Conservation (phyloP, 164 flowering plant genomes). For the Stephania yunnanensis region DNA sequence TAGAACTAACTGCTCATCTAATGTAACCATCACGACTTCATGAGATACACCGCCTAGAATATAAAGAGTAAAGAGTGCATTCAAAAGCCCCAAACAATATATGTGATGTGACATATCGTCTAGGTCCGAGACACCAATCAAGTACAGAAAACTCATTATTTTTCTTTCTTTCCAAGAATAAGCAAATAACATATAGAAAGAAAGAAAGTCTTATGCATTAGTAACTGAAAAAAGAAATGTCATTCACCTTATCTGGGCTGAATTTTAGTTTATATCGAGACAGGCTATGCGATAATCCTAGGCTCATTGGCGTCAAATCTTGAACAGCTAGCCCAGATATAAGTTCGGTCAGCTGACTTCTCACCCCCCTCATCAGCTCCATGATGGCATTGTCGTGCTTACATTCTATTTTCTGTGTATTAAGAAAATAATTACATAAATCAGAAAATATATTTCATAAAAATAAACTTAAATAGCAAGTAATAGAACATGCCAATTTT, state of each 20-base stretch:
- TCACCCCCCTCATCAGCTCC: slow-evolving; percentile 94
- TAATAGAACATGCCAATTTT: slow-evolving; percentile 47
- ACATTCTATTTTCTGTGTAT: slow-evolving; percentile 62
- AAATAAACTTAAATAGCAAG: neutral
- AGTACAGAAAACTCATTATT: no score
- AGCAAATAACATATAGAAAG: neutral
- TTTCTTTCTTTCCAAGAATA: no score
- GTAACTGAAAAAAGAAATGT: neutral
- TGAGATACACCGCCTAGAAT: no score
- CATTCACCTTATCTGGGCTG: slow-evolving; percentile 83
- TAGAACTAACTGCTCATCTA: no score
- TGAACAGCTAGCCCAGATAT: slow-evolving; percentile 76
- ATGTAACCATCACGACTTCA: no score
- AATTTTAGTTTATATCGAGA: slow-evolving; percentile 94
- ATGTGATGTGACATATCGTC: no score
- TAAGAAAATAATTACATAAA: neutral
- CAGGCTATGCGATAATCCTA: slow-evolving; percentile 87
- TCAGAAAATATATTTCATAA: neutral
- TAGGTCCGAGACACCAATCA: no score
- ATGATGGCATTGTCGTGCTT: slow-evolving; percentile 74
- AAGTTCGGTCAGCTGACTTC: slow-evolving; percentile 81
- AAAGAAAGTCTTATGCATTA: neutral
- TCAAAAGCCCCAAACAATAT: no score
- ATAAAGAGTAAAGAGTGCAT: no score
- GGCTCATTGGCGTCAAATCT: slow-evolving; percentile 94